Conservation (phyloP, 306 rosid species). For the Arachis stenosperma region DNA sequence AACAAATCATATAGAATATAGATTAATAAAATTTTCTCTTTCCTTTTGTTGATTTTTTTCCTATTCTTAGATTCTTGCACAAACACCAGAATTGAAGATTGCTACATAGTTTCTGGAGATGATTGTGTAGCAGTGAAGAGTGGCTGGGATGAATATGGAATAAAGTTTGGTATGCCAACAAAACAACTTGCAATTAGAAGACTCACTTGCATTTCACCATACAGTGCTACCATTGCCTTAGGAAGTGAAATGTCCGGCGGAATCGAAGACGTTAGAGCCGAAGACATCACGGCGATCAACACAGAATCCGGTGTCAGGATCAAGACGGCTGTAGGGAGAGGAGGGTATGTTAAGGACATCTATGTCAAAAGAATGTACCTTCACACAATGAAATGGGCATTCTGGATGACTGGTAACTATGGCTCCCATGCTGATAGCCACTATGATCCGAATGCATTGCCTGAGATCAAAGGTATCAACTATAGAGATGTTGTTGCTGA, state of each 20-base stretch:
- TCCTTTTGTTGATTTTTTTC: not conserved
- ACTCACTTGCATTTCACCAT: conserved; percentile 77
- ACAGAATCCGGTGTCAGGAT: conserved; percentile 76
- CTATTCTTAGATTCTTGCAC: conserved; percentile 67
- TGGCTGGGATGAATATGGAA: conserved; percentile 89
- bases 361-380: conserved; percentile 61
- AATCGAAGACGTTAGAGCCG: conserved; percentile 76
- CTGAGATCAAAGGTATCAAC: conserved; percentile 59
- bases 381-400: conserved; percentile 84
- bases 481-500: conserved; percentile 70
- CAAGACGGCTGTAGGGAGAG: conserved; percentile 77
- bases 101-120: conserved; percentile 86
- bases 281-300: conserved; percentile 63
- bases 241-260: conserved; percentile 93
- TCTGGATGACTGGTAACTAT: conserved; percentile 80
- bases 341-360: conserved; percentile 80
- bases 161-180: conserved; percentile 77
- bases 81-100: conserved; percentile 75
- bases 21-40: not conserved
- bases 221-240: conserved; percentile 74
- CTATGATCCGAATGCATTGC: conserved; percentile 70
- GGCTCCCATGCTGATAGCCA: conserved; percentile 72
- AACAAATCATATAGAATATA: not conserved
- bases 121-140: conserved; percentile 87
- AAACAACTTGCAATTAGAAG: conserved; percentile 64